A percentile compares a stretch with the other conserved stretches of the same genome.
Evolutionary conservation across 2,329 filamentous ascomycete species (phyloP).

Genomic region (Cordyceps militaris): DNA sequence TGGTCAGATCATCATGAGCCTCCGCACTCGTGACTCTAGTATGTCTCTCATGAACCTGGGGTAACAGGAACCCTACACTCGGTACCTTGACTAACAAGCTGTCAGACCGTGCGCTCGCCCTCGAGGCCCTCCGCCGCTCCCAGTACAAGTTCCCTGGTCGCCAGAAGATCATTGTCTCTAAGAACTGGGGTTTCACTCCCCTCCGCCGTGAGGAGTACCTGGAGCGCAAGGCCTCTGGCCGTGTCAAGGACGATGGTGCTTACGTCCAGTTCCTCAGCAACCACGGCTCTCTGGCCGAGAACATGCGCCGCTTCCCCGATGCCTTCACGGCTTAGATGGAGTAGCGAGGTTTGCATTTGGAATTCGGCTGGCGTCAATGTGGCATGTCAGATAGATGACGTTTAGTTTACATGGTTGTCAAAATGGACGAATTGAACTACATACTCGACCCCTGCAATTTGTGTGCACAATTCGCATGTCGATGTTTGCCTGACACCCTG

Average conservation of each 20-base stretch:
- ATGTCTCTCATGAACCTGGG: conserved; percentile 31
- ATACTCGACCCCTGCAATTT: background rate
- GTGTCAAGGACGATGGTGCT: conserved; percentile 94
- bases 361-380: conserved; percentile 39
- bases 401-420: conserved; percentile 25
- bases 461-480: background rate
- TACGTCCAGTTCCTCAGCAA: conserved; percentile 99
- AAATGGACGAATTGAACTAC: conserved; percentile 27
- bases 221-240: conserved; percentile 86
- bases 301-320: conserved; percentile 91
- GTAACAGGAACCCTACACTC: too few relatives aligned
- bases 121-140: conserved; percentile 97
- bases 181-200: conserved; percentile 99
- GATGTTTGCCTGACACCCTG: background rate
- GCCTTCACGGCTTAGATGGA: conserved; percentile 62
- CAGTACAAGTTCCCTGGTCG: conserved; percentile 99
- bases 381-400: conserved; percentile 35
- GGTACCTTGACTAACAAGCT: conserved; percentile 13
- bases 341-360: conserved; percentile 32
- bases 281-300: conserved; percentile 76
- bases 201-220: conserved; percentile 97
- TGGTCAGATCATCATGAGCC: conserved; percentile 95
- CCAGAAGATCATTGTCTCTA: conserved; percentile 99
- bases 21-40: conserved; percentile 93
- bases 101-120: conserved; percentile 77